Percentiles rank a stretch among this genome's conserved stretches.
phyloP scores from a whole-genome alignment of 2,329 filamentous ascomycete species.

The Microdochium paspali region DNA sequence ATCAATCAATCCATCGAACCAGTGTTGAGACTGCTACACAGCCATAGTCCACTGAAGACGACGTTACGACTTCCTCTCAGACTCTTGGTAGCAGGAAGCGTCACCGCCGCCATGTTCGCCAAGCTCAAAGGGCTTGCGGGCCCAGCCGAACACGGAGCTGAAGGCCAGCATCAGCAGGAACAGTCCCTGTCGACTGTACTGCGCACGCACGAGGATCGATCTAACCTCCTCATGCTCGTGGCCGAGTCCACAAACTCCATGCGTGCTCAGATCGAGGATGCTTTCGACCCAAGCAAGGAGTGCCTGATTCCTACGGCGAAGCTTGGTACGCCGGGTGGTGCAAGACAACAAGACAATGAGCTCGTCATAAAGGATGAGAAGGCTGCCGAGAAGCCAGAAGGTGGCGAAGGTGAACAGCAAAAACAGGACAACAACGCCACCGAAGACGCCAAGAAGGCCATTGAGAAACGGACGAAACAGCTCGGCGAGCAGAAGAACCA shows the following conservation, averaged over 20 bases:
- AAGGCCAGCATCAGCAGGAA: constrained; percentile 3
- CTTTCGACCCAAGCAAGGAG: constrained; percentile 6
- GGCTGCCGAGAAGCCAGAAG: constrained; percentile 1
- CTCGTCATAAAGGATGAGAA: constrained; percentile 1
- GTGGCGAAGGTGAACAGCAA: not conserved
- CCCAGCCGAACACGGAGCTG: not conserved
- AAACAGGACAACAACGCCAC: constrained; percentile 2
- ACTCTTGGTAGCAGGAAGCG: too few relatives aligned
- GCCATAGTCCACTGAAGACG: too few relatives aligned
- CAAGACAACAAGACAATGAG: not conserved
- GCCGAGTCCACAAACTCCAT: constrained; percentile 7
- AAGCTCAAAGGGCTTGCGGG: constrained; percentile 5
- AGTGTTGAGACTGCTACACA: too few relatives aligned
- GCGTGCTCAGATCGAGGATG: constrained; percentile 8
- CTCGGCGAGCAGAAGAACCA: constrained; percentile 13
- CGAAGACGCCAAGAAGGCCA: constrained; percentile 10
- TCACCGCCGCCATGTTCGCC: constrained; percentile 3
- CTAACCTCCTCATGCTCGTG: constrained; percentile 8
- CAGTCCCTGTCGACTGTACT: constrained; percentile 10
- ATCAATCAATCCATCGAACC: too few relatives aligned
- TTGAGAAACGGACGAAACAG: constrained; percentile 14
- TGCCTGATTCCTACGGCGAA: not conserved
- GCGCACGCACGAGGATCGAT: constrained; percentile 9
- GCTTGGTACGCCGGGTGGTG: not conserved
- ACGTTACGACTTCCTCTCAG: too few relatives aligned